Evolutionary conservation across 2,329 filamentous ascomycete genomes (phyloP).

Genomic region (Phialophora verrucosa): DNA sequence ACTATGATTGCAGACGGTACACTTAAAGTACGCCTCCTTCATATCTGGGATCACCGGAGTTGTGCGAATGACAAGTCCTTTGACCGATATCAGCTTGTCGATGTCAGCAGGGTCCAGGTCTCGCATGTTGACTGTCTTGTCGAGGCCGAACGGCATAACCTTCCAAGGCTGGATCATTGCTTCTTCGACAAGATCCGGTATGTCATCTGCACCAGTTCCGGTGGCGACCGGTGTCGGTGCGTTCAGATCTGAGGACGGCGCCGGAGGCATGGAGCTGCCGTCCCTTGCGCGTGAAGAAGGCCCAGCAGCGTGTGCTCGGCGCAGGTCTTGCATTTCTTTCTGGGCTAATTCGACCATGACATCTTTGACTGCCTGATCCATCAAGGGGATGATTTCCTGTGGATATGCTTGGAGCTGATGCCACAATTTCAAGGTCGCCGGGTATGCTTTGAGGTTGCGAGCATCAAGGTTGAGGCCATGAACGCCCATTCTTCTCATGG

Average conservation of each 20-base stretch:
- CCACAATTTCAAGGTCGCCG: slow-evolving; percentile 90
- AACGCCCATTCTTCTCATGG: slow-evolving; percentile 86
- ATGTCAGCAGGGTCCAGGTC: slow-evolving; percentile 95
- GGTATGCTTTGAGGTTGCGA: slow-evolving; percentile 88
- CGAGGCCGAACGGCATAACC: slow-evolving; percentile 86
- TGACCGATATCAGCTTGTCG: slow-evolving; percentile 93
- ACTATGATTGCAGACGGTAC: slow-evolving; percentile 89
- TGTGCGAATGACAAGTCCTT: slow-evolving; percentile 92
- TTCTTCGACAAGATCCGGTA: slow-evolving; percentile 74
- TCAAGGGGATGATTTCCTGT: slow-evolving; percentile 92
- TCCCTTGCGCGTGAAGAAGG: slow-evolving; percentile 55
- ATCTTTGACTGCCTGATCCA: slow-evolving; percentile 95
- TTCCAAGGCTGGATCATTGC: slow-evolving; percentile 81
- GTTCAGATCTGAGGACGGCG: slow-evolving; percentile 79
- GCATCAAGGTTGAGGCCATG: slow-evolving; percentile 86
- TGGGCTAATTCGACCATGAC: slow-evolving; percentile 88
- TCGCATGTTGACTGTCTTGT: slow-evolving; percentile 85
- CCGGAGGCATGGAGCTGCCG: slow-evolving; percentile 74
- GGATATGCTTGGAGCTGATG: slow-evolving; percentile 94
- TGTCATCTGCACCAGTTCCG: slow-evolving; percentile 55
- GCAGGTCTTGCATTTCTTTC: slow-evolving; percentile 74
- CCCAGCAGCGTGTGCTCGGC: slow-evolving; percentile 61
- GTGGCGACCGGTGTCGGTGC: slow-evolving; percentile 47
- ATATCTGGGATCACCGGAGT: slow-evolving; percentile 98
- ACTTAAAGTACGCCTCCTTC: slow-evolving; percentile 98